Evolutionary conservation across 768 basidiomycete species (phyloP).

Genomic region (Suillus paluster): DNA sequence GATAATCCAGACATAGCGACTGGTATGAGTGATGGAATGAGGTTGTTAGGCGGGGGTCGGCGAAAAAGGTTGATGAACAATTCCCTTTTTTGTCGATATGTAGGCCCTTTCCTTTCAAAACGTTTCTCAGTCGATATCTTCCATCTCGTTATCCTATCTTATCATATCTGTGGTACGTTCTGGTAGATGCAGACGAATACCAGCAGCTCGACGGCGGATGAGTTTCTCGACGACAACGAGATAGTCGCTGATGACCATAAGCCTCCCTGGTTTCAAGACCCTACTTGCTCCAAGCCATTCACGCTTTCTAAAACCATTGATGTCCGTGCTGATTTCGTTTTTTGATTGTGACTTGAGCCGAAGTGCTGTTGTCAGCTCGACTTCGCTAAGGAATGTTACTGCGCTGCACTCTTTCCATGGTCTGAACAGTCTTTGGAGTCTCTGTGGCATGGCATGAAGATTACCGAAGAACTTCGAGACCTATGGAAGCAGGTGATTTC

Average conservation of each 20-base stretch:
- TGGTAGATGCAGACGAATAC: neutral
- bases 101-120: neutral
- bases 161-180: neutral
- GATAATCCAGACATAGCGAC: conserved; percentile 25
- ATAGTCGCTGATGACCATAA: neutral
- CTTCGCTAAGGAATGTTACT: conserved; percentile 40
- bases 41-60: conserved; percentile 1
- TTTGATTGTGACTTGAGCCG: conserved; percentile 16
- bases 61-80: conserved; percentile 10
- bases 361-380: conserved; percentile 21
- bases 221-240: neutral
- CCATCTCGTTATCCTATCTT: neutral
- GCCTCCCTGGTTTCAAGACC: conserved; percentile 24
- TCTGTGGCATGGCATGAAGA: conserved; percentile 41
- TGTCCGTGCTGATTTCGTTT: conserved; percentile 40
- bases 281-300: conserved; percentile 42
- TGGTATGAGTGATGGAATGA: conserved; percentile 5
- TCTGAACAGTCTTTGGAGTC: conserved; percentile 39
- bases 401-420: conserved; percentile 53
- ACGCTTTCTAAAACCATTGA: conserved; percentile 44
- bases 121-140: neutral
- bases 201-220: neutral
- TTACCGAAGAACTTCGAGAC: conserved; percentile 33
- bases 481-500: conserved; percentile 52
- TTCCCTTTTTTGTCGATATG: conserved; percentile 30